Conservation (phyloP, 1,284 basidiomycete species). For the Macrocystidia cucumis region DNA sequence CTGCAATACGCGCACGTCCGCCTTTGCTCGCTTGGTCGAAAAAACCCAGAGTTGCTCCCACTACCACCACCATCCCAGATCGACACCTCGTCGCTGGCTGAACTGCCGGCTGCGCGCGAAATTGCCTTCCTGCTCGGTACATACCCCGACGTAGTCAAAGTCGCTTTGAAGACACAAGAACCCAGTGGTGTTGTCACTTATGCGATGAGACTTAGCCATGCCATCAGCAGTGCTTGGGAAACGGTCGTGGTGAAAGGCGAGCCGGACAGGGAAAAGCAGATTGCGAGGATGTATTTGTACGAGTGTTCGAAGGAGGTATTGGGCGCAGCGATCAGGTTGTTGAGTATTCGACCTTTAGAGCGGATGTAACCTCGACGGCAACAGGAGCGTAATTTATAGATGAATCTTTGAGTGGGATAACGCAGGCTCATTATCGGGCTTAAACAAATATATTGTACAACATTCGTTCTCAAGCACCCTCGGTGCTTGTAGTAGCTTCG, state of each 20-base stretch:
- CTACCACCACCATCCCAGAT: slow-evolving; percentile 65
- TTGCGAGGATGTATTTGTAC: slow-evolving; percentile 90
- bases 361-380: too few species aligned
- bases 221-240: slow-evolving; percentile 88
- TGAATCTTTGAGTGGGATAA: slow-evolving; percentile 6
- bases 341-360: slow-evolving; percentile 87
- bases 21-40: slow-evolving; percentile 87
- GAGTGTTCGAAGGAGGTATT: slow-evolving; percentile 86
- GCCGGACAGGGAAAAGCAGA: slow-evolving; percentile 68
- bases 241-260: slow-evolving; percentile 79
- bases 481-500: too few species aligned
- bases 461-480: too few species aligned
- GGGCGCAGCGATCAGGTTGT: slow-evolving; percentile 77
- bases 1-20: slow-evolving; percentile 97
- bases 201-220: slow-evolving; percentile 70
- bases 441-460: too few species aligned
- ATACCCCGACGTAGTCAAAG: slow-evolving; percentile 89
- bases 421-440: too few species aligned
- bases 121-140: slow-evolving; percentile 81
- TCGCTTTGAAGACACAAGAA: slow-evolving; percentile 81
- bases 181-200: slow-evolving; percentile 86
- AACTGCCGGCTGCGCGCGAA: slow-evolving; percentile 75
- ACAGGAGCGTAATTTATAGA: too few species aligned
- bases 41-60: slow-evolving; percentile 86
- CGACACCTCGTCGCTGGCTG: slow-evolving; percentile 61